A percentile compares a stretch with the other conserved stretches of the same genome.
Evolutionary conservation across 768 basidiomycete species (phyloP).

Genomic region (Hebeloma cylindrosporum): DNA sequence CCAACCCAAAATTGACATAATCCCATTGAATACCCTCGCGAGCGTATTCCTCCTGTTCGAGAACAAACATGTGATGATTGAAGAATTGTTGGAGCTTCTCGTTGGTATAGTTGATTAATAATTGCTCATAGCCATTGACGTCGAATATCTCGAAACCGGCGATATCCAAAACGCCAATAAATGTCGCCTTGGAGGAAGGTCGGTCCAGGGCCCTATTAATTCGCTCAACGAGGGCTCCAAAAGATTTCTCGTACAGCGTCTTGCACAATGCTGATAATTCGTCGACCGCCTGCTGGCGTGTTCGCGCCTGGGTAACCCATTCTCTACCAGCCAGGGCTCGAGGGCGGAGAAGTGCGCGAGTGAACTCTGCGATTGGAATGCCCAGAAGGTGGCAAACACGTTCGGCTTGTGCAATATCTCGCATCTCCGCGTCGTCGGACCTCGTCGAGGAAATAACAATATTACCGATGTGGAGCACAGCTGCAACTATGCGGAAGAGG

Average conservation of each 20-base stretch:
- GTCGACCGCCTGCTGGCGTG: constrained; percentile 87
- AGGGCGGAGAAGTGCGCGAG: constrained; percentile 83
- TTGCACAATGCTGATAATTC: constrained; percentile 92
- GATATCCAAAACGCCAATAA: constrained; percentile 98
- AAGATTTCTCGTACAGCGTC: constrained; percentile 96
- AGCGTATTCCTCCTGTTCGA: constrained; percentile 98
- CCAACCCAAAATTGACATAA: constrained; percentile 96
- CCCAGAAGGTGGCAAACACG: constrained; percentile 91
- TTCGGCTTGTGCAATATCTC: constrained; percentile 82
- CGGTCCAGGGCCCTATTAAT: constrained; percentile 94
- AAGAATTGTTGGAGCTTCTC: constrained; percentile 98
- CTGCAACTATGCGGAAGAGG: constrained; percentile 91
- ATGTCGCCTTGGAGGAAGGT: constrained; percentile 87
- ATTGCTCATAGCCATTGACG: constrained; percentile 93
- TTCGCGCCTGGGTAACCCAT: constrained; percentile 94
- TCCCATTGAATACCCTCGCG: constrained; percentile 97
- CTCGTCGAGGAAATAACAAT: constrained; percentile 78
- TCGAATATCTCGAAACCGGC: constrained; percentile 99
- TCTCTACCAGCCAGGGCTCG: constrained; percentile 93
- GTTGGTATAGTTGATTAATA: constrained; percentile 98
- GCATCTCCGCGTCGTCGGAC: constrained; percentile 77
- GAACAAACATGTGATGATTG: constrained; percentile 99
- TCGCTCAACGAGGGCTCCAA: constrained; percentile 89
- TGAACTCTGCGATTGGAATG: constrained; percentile 84
- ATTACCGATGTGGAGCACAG: constrained; percentile 95